Evolutionary conservation across 2,329 filamentous ascomycete genomes (phyloP).

Genomic region (Pseudogymnoascus sp.): DNA sequence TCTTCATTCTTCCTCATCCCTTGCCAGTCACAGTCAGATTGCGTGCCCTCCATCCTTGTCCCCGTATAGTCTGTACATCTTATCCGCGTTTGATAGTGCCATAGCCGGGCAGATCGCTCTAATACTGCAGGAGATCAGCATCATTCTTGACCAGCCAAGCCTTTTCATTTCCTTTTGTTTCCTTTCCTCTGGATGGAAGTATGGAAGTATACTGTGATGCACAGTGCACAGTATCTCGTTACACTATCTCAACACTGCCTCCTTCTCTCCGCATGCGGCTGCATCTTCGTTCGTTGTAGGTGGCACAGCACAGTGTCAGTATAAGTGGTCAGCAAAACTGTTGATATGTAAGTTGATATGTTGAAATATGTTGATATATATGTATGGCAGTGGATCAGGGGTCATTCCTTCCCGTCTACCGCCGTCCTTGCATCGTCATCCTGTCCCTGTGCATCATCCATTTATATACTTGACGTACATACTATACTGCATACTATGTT

Average conservation of each 20-base stretch:
- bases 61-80: not conserved
- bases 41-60: not conserved
- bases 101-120: not conserved
- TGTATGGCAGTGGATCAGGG: not conserved
- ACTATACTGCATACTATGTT: too few relatives aligned
- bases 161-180: slow-evolving; percentile 4
- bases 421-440: not conserved
- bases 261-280: not conserved
- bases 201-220: not conserved
- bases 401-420: not conserved
- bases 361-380: too few relatives aligned
- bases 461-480: slow-evolving; percentile 1
- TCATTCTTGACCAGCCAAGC: not conserved
- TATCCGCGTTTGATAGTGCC: slow-evolving; percentile 1
- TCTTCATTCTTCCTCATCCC: not conserved
- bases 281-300: not conserved
- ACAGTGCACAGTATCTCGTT: not conserved
- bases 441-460: not conserved
- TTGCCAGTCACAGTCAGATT: not conserved
- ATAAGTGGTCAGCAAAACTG: too few relatives aligned
- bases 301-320: not conserved
- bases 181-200: too few relatives aligned
- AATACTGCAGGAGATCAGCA: not conserved
- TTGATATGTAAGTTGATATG: too few relatives aligned
- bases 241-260: not conserved